Conservation (phyloP, 1,284 basidiomycete genomes). For the Moniliophthora roreri region DNA sequence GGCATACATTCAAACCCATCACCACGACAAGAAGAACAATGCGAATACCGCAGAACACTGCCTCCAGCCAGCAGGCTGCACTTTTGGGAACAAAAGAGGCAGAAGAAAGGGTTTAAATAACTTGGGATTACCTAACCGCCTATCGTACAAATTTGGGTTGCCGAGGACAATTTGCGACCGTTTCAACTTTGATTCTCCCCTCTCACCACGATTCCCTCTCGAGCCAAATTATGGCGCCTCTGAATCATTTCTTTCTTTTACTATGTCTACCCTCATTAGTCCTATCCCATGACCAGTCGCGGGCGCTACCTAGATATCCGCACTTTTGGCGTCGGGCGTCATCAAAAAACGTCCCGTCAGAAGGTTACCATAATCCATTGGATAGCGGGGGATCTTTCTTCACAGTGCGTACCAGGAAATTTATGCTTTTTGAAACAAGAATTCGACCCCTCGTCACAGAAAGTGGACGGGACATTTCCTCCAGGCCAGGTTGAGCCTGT, state of each 20-base stretch:
- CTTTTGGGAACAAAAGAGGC: too few relatives aligned
- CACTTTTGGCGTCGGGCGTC: conserved; percentile 18
- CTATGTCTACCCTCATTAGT: conserved; percentile 20
- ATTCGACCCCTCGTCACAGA: conserved; percentile 23
- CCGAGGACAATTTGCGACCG: too few relatives aligned
- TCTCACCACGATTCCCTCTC: too few relatives aligned
- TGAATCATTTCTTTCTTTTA: conserved; percentile 21
- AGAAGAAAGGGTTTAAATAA: too few relatives aligned
- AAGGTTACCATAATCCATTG: conserved; percentile 38
- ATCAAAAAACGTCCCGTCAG: conserved; percentile 32
- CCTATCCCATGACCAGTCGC: conserved; percentile 13
- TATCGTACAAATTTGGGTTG: too few relatives aligned
- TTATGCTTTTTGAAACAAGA: neutral
- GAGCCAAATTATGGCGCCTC: conserved; percentile 16
- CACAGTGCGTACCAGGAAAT: conserved; percentile 11
- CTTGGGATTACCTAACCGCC: too few relatives aligned
- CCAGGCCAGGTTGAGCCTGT: conserved; percentile 85
- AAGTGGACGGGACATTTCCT: conserved; percentile 63
- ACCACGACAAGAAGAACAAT: too few relatives aligned
- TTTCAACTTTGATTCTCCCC: too few relatives aligned
- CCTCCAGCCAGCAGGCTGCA: too few relatives aligned
- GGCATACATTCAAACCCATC: too few relatives aligned
- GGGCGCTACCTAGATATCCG: neutral
- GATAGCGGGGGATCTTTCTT: conserved; percentile 17
- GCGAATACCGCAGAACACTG: too few relatives aligned